Evolutionary conservation across 2,329 filamentous ascomycete species (phyloP).

Genomic region (Nothophoma quercina): DNA sequence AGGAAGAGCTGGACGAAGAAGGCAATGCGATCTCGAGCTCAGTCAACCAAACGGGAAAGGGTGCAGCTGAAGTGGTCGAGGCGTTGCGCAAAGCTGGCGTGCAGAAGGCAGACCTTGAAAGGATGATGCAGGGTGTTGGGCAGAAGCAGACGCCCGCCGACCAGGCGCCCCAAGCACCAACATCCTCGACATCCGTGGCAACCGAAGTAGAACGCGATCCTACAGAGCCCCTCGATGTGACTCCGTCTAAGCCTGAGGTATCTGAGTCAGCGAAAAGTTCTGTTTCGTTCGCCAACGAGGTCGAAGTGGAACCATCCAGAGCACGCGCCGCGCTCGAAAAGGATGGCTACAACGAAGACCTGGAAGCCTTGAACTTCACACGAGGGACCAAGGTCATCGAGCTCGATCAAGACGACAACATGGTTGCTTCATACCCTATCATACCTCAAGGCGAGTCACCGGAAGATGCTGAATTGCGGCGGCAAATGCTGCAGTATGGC

Average conservation of each 20-base stretch:
- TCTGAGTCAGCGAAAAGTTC: conserved; percentile 57
- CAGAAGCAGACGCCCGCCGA: background rate
- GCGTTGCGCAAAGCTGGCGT: conserved; percentile 77
- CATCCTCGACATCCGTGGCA: background rate
- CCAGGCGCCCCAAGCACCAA: background rate
- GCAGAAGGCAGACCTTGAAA: conserved; percentile 51
- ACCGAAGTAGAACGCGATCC: background rate
- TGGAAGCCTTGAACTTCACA: conserved; percentile 40
- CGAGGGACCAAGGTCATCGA: conserved; percentile 51
- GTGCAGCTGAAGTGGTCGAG: conserved; percentile 72
- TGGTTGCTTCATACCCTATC: conserved; percentile 57
- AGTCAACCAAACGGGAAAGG: conserved; percentile 66
- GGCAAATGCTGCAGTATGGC: conserved; percentile 90
- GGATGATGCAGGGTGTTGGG: conserved; percentile 20
- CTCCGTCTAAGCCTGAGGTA: background rate
- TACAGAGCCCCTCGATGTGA: background rate
- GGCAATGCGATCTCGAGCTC: conserved; percentile 75
- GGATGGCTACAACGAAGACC: conserved; percentile 36
- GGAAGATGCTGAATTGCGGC: conserved; percentile 80
- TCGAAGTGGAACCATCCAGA: conserved; percentile 52
- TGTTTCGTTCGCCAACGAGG: conserved; percentile 69
- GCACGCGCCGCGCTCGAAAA: conserved; percentile 20
- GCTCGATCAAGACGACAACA: conserved; percentile 53
- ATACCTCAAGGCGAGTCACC: conserved; percentile 77
- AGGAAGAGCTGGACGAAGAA: conserved; percentile 90